These are phyloP conservation scores for Xylogone sp. DNA, from an alignment of 2,329 filamentous ascomycete species.

Conservation along the genomic window DNA sequence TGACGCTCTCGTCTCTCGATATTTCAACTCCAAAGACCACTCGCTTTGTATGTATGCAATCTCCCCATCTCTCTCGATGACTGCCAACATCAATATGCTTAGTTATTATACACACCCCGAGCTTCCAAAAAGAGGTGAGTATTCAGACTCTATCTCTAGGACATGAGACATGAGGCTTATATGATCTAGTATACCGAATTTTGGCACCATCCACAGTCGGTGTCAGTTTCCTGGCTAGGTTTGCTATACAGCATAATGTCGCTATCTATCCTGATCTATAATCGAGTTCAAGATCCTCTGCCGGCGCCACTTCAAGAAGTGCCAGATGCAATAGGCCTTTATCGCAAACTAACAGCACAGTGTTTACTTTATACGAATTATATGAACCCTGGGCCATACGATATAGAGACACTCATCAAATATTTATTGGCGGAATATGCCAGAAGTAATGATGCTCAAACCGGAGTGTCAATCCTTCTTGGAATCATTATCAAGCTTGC, in stretches of 20 bases:
- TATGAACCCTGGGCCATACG: conserved; percentile 42
- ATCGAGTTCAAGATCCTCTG: conserved; percentile 4
- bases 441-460: conserved; percentile 45
- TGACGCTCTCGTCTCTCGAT: conserved; percentile 47
- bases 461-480: conserved; percentile 50
- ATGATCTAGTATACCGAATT: conserved; percentile 23
- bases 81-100: conserved; percentile 1
- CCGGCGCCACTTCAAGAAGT: conserved; percentile 26
- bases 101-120: conserved; percentile 45
- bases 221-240: conserved; percentile 47
- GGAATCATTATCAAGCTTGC: conserved; percentile 49
- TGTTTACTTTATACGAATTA: conserved; percentile 50
- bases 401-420: conserved; percentile 47
- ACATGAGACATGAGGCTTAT: conserved; percentile 3
- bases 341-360: conserved; percentile 46
- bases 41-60: conserved; percentile 23
- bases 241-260: conserved; percentile 35
- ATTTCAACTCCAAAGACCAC: conserved; percentile 43
- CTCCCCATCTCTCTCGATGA: too few relatives aligned
- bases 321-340: conserved; percentile 41
- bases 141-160: not conserved
- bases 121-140: conserved; percentile 40
- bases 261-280: conserved; percentile 29
- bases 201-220: conserved; percentile 21
- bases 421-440: conserved; percentile 51